Percentiles rank a stretch among this genome's conserved stretches.
These are phyloP conservation scores for Tylopilus intermedius DNA, from an alignment of 768 basidiomycete species.

Conservation along the genomic window DNA sequence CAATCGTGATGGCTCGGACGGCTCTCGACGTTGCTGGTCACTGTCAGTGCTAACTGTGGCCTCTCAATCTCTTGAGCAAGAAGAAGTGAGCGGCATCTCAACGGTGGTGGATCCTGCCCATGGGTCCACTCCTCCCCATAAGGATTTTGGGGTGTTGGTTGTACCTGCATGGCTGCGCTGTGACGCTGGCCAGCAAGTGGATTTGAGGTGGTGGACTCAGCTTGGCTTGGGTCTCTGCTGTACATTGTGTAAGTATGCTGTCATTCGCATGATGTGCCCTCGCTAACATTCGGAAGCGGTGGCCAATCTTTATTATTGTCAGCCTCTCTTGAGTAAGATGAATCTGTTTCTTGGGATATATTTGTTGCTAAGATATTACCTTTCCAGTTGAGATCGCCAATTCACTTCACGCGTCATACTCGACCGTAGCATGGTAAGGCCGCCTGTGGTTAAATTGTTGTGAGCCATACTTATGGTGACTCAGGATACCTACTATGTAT, in stretches of 20 bases:
- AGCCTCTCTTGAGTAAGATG: slow-evolving; percentile 65
- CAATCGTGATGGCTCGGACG: slow-evolving; percentile 6
- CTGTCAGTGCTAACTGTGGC: slow-evolving; percentile 10
- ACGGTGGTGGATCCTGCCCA: background rate
- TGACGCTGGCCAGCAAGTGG: slow-evolving; percentile 34
- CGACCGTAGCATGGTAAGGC: slow-evolving; percentile 31
- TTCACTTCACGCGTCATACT: slow-evolving; percentile 33
- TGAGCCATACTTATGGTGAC: background rate
- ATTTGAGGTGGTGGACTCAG: slow-evolving; percentile 38
- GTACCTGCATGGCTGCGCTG: slow-evolving; percentile 41
- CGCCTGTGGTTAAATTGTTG: background rate
- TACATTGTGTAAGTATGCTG: slow-evolving; percentile 37
- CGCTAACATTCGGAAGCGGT: slow-evolving; percentile 28
- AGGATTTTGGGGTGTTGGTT: slow-evolving; percentile 42
- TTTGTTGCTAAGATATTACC: background rate
- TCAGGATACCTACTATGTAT: slow-evolving; percentile 58
- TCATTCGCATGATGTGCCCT: background rate
- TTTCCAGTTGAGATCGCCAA: slow-evolving; percentile 30
- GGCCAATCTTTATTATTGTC: slow-evolving; percentile 78
- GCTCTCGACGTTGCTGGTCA: slow-evolving; percentile 13
- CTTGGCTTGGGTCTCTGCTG: slow-evolving; percentile 44
- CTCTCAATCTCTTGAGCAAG: slow-evolving; percentile 5
- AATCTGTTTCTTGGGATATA: background rate
- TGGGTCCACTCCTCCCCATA: slow-evolving; percentile 1
- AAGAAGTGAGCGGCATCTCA: background rate